Conservation (phyloP, 2,329 filamentous ascomycete species). For the Rhexocercosporidium sp. region DNA sequence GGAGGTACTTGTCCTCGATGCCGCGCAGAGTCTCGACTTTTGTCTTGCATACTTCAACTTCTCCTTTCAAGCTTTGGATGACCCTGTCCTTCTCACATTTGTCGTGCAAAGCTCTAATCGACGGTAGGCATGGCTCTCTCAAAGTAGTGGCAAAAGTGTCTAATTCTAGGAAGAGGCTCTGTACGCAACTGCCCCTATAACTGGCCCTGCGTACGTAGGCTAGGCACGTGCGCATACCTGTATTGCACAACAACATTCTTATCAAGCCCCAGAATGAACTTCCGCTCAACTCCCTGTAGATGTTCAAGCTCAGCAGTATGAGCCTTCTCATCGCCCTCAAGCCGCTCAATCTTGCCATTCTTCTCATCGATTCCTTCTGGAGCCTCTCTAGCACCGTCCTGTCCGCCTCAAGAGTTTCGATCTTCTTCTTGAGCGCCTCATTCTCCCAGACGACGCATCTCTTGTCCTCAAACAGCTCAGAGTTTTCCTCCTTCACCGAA, state of each 20-base stretch:
- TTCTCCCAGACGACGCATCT: not conserved
- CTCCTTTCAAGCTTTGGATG: not conserved
- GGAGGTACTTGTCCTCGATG: not conserved
- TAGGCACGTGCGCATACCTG: too few relatives aligned
- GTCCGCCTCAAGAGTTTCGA: not conserved
- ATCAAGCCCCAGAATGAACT: not conserved
- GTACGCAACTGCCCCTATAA: too few relatives aligned
- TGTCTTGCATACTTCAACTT: not conserved
- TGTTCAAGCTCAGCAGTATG: not conserved
- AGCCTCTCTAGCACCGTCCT: not conserved
- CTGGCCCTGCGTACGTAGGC: too few relatives aligned
- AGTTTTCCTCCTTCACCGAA: not conserved
- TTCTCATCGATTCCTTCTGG: not conserved
- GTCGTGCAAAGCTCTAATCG: too few relatives aligned
- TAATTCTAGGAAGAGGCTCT: too few relatives aligned
- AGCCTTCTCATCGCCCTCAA: not conserved
- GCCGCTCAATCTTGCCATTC: not conserved
- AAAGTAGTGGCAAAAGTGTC: too few relatives aligned
- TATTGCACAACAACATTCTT: too few relatives aligned
- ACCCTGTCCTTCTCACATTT: not conserved
- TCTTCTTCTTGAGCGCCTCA: not conserved
- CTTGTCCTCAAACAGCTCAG: not conserved
- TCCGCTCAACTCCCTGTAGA: not conserved
- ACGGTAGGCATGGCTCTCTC: too few relatives aligned
- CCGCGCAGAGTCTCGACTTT: not conserved